Percentiles rank a stretch among this genome's conserved stretches.
These are phyloP conservation scores for Bipolaris gigantea DNA, from an alignment of 2,329 filamentous ascomycete species.

Conservation along the genomic window DNA sequence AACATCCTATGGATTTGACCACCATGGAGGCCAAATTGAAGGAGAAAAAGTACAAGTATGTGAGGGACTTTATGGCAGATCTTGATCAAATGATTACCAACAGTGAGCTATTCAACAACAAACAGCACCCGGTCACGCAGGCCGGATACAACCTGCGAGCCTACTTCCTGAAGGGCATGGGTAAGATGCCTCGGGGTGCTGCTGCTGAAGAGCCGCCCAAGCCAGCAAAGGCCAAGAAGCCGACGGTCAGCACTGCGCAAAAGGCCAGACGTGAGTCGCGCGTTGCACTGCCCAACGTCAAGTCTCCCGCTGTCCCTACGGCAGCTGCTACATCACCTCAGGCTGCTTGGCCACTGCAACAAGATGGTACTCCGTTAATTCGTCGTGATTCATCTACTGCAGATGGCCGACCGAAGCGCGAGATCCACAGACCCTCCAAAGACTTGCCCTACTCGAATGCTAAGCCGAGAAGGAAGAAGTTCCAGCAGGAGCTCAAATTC, in stretches of 20 bases:
- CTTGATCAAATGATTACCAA: slow-evolving; percentile 80
- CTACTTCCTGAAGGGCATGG: slow-evolving; percentile 63
- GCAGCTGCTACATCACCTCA: slow-evolving; percentile 50
- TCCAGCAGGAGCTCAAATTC: slow-evolving; percentile 85
- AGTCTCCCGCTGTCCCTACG: slow-evolving; percentile 48
- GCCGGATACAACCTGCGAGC: slow-evolving; percentile 64
- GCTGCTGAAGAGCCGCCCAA: slow-evolving; percentile 57
- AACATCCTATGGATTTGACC: slow-evolving; percentile 79
- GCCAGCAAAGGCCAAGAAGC: slow-evolving; percentile 58
- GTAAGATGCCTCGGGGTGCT: slow-evolving; percentile 59
- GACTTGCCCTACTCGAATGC: slow-evolving; percentile 85
- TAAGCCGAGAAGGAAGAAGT: slow-evolving; percentile 88
- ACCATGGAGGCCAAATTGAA: slow-evolving; percentile 82
- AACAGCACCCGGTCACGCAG: slow-evolving; percentile 70
- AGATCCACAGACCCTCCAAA: slow-evolving; percentile 86
- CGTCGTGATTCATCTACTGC: slow-evolving; percentile 79
- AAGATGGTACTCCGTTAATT: slow-evolving; percentile 77
- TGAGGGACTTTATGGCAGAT: slow-evolving; percentile 74
- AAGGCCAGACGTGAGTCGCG: slow-evolving; percentile 54
- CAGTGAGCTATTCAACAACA: slow-evolving; percentile 79
- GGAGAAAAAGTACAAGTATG: slow-evolving; percentile 65
- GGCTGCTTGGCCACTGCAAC: slow-evolving; percentile 71
- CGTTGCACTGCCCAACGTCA: slow-evolving; percentile 47
- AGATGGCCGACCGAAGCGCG: slow-evolving; percentile 84
- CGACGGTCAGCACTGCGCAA: slow-evolving; percentile 31